A percentile compares a stretch with the other conserved stretches of the same genome.
Conservation (phyloP, 345 rosid genomes). For the Stellera chamaejasme region DNA sequence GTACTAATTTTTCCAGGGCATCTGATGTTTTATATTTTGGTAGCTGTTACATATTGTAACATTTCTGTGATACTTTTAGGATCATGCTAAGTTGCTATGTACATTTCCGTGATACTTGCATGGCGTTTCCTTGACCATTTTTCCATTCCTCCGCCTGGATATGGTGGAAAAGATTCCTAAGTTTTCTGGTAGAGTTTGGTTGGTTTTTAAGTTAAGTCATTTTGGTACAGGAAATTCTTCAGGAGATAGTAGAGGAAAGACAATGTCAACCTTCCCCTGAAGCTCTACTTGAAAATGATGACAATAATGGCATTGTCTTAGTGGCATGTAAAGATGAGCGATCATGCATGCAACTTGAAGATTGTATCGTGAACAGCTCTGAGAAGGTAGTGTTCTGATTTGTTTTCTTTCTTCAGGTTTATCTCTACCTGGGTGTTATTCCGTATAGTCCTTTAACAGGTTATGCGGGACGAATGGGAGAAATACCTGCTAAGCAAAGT, state of each 20-base stretch:
- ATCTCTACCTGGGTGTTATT: neutral
- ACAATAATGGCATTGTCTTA: constrained; percentile 53
- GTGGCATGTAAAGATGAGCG: constrained; percentile 95
- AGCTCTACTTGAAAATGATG: constrained; percentile 23
- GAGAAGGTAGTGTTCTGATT: constrained; percentile 42
- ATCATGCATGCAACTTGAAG: constrained; percentile 97
- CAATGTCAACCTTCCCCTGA: constrained; percentile 36
- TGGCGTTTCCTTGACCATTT: neutral
- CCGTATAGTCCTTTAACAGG: constrained; percentile 34
- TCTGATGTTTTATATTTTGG: constrained; percentile 8
- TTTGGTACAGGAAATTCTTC: constrained; percentile 63
- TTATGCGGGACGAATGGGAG: constrained; percentile 90
- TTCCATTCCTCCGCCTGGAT: neutral
- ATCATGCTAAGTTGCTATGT: neutral
- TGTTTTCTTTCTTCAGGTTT: neutral
- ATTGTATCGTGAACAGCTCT: constrained; percentile 58
- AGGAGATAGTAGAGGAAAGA: constrained; percentile 82
- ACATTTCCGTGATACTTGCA: no score
- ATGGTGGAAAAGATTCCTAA: no score
- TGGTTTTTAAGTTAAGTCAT: neutral
- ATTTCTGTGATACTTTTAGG: neutral
- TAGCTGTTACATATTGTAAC: constrained; percentile 3
- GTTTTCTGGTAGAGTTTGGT: neutral
- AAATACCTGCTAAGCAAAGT: constrained; percentile 83
- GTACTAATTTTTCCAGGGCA: constrained; percentile 39